phyloP scores from a whole-genome alignment of 441 rosid genomes.

The Arabidopsis hybrid region DNA sequence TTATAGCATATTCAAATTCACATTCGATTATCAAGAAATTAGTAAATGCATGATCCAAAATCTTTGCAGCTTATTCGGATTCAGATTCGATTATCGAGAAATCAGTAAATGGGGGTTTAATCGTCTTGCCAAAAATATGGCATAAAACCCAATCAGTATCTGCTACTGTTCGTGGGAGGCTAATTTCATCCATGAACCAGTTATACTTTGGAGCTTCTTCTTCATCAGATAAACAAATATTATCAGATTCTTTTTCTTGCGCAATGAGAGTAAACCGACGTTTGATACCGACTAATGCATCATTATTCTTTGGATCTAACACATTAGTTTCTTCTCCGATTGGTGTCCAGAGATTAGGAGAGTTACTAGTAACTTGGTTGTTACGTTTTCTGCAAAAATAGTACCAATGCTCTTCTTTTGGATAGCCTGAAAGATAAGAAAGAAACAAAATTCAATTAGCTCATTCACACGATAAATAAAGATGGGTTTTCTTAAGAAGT shows the following conservation, averaged over 20 bases:
- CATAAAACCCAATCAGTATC: constrained; percentile 1
- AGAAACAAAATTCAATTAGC: not conserved
- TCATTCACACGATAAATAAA: not conserved
- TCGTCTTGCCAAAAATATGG: not conserved
- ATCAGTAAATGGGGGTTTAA: not conserved
- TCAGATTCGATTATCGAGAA: not conserved
- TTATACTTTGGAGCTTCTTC: constrained; percentile 2
- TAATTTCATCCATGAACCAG: not conserved
- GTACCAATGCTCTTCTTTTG: constrained; percentile 51
- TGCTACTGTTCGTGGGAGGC: not conserved
- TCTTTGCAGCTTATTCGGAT: not conserved
- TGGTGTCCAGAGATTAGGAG: constrained; percentile 45
- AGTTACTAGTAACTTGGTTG: constrained; percentile 26
- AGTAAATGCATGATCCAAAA: not conserved
- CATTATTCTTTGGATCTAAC: constrained; percentile 19
- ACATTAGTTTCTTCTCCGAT: constrained; percentile 25
- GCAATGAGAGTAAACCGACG: not conserved
- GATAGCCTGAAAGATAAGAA: constrained; percentile 38
- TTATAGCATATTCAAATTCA: too few relatives aligned
- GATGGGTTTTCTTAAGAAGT: not conserved
- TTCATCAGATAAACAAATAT: not conserved
- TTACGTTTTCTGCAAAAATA: constrained; percentile 44
- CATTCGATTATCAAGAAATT: too few relatives aligned
- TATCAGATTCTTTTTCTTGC: not conserved
- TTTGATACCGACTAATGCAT: constrained; percentile 12